Percentiles rank a stretch among this genome's conserved stretches.
These are phyloP conservation scores for Diaporthe citriasiana DNA, from an alignment of 2,329 filamentous ascomycete genomes.

Conservation along the genomic window DNA sequence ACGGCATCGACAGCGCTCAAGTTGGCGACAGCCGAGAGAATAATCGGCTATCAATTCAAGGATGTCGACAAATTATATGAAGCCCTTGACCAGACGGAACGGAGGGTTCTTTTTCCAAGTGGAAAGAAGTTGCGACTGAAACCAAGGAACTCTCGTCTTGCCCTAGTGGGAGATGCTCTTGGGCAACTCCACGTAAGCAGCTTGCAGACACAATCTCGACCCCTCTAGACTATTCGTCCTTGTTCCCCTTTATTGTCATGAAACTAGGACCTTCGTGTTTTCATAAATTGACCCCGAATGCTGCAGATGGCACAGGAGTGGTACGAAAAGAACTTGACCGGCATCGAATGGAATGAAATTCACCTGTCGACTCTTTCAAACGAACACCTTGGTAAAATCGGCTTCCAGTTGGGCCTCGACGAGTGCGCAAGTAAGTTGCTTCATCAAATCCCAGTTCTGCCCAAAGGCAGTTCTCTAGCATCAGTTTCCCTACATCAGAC, in stretches of 20 bases:
- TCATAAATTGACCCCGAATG: not conserved
- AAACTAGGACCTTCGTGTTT: too few species aligned
- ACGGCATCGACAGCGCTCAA: constrained; percentile 26
- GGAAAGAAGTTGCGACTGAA: not conserved
- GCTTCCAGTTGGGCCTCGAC: constrained; percentile 22
- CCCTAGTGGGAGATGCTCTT: constrained; percentile 30
- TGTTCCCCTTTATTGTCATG: too few species aligned
- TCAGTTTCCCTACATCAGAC: too few species aligned
- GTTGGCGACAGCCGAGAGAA: constrained; percentile 36
- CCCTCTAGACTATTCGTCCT: not conserved
- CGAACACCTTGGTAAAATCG: not conserved
- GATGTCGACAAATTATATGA: constrained; percentile 49
- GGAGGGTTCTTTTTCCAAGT: not conserved
- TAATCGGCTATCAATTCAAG: constrained; percentile 46
- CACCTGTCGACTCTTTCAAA: not conserved
- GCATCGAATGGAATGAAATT: not conserved
- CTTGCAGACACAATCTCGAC: not conserved
- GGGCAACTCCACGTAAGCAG: not conserved
- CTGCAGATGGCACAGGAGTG: constrained; percentile 13
- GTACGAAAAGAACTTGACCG: not conserved
- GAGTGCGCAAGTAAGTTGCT: constrained; percentile 11
- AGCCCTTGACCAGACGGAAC: constrained; percentile 45
- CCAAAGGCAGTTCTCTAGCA: not conserved
- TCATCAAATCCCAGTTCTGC: not conserved
- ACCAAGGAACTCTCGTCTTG: constrained; percentile 35